These are phyloP conservation scores for Boletellus ananas DNA, from an alignment of 768 basidiomycete species.

Conservation along the genomic window DNA sequence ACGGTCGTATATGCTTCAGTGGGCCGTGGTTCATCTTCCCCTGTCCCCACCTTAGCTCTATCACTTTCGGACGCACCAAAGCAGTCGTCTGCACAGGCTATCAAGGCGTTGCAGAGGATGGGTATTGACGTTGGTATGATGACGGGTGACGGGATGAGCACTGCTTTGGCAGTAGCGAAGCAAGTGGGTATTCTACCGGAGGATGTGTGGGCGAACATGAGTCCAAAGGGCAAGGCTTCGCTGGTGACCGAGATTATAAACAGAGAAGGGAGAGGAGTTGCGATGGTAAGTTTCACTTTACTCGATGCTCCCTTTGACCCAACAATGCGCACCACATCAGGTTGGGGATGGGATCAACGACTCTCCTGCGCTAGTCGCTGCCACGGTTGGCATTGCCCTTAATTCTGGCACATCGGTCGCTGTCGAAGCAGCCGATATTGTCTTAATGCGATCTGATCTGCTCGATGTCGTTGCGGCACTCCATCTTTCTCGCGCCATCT, in stretches of 20 bases:
- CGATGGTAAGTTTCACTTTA: slow-evolving; percentile 64
- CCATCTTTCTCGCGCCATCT: slow-evolving; percentile 84
- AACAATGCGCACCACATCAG: slow-evolving; percentile 35
- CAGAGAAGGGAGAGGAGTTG: slow-evolving; percentile 63
- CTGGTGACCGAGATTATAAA: slow-evolving; percentile 79
- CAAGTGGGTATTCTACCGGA: slow-evolving; percentile 84
- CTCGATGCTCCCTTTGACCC: background rate
- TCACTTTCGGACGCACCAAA: slow-evolving; percentile 88
- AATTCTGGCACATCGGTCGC: slow-evolving; percentile 96
- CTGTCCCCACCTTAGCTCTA: slow-evolving; percentile 69
- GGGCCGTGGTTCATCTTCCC: slow-evolving; percentile 32
- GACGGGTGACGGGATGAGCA: slow-evolving; percentile 87
- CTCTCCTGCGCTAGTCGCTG: slow-evolving; percentile 93
- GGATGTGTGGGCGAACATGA: slow-evolving; percentile 88
- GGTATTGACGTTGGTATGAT: slow-evolving; percentile 91
- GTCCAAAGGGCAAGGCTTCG: slow-evolving; percentile 91
- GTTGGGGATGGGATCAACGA: slow-evolving; percentile 99
- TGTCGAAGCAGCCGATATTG: slow-evolving; percentile 96
- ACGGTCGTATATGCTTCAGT: slow-evolving; percentile 88
- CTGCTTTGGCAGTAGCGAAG: slow-evolving; percentile 83
- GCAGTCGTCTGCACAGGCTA: slow-evolving; percentile 77
- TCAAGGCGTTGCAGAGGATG: slow-evolving; percentile 78
- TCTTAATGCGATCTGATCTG: slow-evolving; percentile 95
- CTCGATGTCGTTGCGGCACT: slow-evolving; percentile 97
- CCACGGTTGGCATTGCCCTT: slow-evolving; percentile 94